Base-by-base conservation (phyloP, 2,329 filamentous ascomycete genomes). In the Aureobasidium sp. region DNA sequence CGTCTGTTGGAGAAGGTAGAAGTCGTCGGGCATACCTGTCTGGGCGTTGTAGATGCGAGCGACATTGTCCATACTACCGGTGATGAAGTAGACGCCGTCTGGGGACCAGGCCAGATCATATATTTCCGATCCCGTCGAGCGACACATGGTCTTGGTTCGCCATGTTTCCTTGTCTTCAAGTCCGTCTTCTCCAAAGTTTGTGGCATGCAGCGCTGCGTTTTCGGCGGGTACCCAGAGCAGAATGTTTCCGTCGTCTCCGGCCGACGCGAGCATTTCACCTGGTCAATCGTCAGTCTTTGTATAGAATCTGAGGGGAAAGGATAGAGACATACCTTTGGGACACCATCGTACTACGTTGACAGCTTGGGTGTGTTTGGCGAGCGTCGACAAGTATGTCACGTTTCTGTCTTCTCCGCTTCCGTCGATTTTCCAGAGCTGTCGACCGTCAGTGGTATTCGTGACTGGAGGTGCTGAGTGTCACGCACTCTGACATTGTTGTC, bases 71-170 rank as follows among this genome's bases (percentile, higher is more conserved):
- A 99, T 97, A 77, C 94, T 97, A 42, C 94, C 94, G 27, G 95
- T 97, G 69, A 99, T 97, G 78, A 99, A 96, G 77, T 95, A 94
- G 42, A 87, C 80, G 42, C 90, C 91, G 74, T 99, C 94, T n/a
- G 95, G 95, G 53, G 94, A 97, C 95, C 94, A 99, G 56, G 94
- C 94, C 62, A 99, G 79, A 75, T 99, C 94, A 76, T 99, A 99
- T 67, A 99, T 97, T 74, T 99, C 94, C 12, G 92, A 91, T 39
- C 92, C 93, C 65, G 89, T 90, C 49, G 92, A 96, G 65, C 94
- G 86, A 75, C 92, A 97, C 94, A 97, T 97, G 73, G 96, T 91
- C 77, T 96, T 97, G 65, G 93, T 89, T 65, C 93, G 83, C 94
- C 94, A 99, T 67, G 90, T 90, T 76, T 99, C 94, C 75, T 96